Conservation (phyloP, 768 basidiomycete genomes). For the Myochromella boudieri region DNA sequence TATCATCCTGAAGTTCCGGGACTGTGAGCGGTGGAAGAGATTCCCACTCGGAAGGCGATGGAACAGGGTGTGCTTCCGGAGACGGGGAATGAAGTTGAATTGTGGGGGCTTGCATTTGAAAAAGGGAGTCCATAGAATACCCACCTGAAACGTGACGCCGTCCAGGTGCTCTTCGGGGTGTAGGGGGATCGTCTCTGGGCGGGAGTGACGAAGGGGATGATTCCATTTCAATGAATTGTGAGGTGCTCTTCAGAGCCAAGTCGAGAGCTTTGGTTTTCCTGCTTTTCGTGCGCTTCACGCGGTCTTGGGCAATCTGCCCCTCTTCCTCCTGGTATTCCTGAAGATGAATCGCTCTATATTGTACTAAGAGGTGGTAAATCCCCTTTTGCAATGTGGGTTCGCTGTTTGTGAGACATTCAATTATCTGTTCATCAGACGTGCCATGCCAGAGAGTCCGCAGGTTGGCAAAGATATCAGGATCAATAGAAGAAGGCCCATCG, state of each 20-base stretch:
- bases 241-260: constrained; percentile 20
- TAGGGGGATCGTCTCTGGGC: constrained; percentile 56
- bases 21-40: constrained; percentile 50
- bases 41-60: constrained; percentile 26
- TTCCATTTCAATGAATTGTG: constrained; percentile 23
- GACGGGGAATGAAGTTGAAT: constrained; percentile 19
- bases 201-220: constrained; percentile 41
- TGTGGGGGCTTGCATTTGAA: constrained; percentile 6
- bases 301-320: constrained; percentile 36
- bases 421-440: constrained; percentile 70
- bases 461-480: constrained; percentile 88
- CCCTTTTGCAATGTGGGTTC: constrained; percentile 94
- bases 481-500: constrained; percentile 62
- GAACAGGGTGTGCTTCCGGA: constrained; percentile 23
- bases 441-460: constrained; percentile 91
- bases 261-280: constrained; percentile 27
- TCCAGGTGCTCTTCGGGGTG: constrained; percentile 56
- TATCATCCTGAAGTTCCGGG: constrained; percentile 73
- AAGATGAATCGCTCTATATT: constrained; percentile 74
- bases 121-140: constrained; percentile 20
- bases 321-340: constrained; percentile 78
- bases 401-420: constrained; percentile 59
- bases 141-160: constrained; percentile 19
- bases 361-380: constrained; percentile 87
- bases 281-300: constrained; percentile 34